Base-by-base conservation (phyloP, 1,284 basidiomycete species). In the Hymenochaete sp. region DNA sequence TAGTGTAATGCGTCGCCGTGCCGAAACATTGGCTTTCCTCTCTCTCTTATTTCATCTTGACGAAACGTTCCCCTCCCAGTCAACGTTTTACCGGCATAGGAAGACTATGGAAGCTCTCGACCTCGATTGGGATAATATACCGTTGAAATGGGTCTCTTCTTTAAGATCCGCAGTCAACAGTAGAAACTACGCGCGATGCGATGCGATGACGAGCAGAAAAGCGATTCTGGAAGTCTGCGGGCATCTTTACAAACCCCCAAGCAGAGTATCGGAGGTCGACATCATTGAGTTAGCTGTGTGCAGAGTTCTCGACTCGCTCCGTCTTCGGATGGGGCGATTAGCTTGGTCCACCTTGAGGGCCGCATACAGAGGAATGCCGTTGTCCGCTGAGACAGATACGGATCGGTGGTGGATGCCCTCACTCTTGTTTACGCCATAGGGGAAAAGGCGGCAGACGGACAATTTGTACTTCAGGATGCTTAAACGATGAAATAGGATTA, bases 11-110 rank as follows among this genome's bases (percentile, higher is more conserved):
- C 21, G 19, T 10, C 13, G 4, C 1, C 31, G 42, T 26, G 35
- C 35, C 9, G 35, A 43, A 14, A 35, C 26, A 3, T n/a, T 43
- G 10, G 38, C 33, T 5, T 24, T 38, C 13, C 25, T 44, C 9
- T 42, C 47, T n/a, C 29, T 44, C 6, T 3, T 43, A 35, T 39
- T 43, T 22, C 47, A 44, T 22, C 36, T 48, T 10, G n/a, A 19
- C 16, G 47, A 48, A 32, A 24, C 35, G 8, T 48, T 36, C 26
- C 47, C 46, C n/a, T 48, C 47, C 8, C 47, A 48, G 35, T n/a
- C 25, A 16, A 35, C 42, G 13, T 48, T 38, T 31, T 43, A 35
- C 21, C 33, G 41, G 10, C 42, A 43, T 19, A 11, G 38, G 18
- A n/a, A 37, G 6, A 32, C 28, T 25, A 18, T 48, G 31, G 19